These are phyloP conservation scores for Cunninghamia lanceolata DNA, from an alignment of 75 land plant species.

Conservation along the genomic window DNA sequence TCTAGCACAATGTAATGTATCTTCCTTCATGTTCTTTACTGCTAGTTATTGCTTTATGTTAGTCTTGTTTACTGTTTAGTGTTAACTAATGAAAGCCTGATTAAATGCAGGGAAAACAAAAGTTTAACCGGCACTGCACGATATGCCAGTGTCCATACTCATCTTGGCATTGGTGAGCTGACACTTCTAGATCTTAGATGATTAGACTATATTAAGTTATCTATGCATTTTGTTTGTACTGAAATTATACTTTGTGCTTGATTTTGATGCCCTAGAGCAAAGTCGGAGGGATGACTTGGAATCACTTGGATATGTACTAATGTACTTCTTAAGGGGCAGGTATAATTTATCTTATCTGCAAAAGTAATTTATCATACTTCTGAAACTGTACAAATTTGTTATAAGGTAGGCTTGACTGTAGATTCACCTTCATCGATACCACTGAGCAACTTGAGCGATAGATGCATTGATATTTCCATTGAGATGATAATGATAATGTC, in stretches of 20 bases:
- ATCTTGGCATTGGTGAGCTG: constrained; percentile 75
- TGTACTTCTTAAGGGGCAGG: constrained; percentile 97
- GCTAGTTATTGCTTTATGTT: neutral
- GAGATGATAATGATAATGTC: neutral
- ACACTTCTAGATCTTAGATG: neutral
- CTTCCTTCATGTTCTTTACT: neutral
- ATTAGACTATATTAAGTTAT: neutral
- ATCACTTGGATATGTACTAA: constrained; percentile 92
- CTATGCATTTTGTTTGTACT: neutral
- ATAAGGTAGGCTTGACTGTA: neutral
- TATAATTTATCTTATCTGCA: constrained; percentile 13
- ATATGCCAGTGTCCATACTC: constrained; percentile 88
- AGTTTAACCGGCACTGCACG: constrained; percentile 86
- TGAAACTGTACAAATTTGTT: neutral
- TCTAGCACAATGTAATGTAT: neutral
- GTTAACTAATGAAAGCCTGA: constrained; percentile 1
- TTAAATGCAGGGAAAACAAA: constrained; percentile 62
- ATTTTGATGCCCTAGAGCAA: constrained; percentile 46
- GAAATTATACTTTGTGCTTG: neutral
- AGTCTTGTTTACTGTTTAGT: neutral
- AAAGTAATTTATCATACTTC: neutral
- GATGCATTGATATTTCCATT: neutral
- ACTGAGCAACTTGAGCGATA: neutral
- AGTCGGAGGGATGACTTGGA: constrained; percentile 87
- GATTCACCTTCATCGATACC: neutral